Base-by-base conservation (phyloP, 495 filamentous ascomycete genomes). In the Lineolata rhizophorae region DNA sequence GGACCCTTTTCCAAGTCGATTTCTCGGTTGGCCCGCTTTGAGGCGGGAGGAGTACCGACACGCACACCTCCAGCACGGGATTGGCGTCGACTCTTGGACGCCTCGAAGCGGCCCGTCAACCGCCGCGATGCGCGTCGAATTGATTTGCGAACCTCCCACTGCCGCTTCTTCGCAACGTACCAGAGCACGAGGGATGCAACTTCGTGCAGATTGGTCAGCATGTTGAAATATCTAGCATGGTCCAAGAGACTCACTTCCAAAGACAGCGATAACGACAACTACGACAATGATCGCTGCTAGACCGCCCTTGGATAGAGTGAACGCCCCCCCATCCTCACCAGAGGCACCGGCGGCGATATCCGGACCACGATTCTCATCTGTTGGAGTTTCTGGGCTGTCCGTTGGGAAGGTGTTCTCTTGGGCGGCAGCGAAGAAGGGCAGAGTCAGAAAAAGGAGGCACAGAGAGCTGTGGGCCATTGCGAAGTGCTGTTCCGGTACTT, bases 281-380 rank as follows among this genome's bases (percentile, higher is more conserved):
- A 72, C 62, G 1, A 70, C 56, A 32, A 72, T 64, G 36, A 76
- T 70, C 12, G 67, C 70, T 26, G 66, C 57, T 34, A 76, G 49
- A 1, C 56, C 69, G 9, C 68, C 68, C 27, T 54, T 58, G 5
- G 67, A 71, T 20, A 76, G 42, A 17, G 48, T 49, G 39, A 66
- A 52, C 11, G 54, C 56, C 10, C 61, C 58, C n/a, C 52, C 50
- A 29, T 54, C 54, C 14, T 41, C 37, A 13, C 70, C 71, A 18
- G 58, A 50, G 10, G 68, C 69, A 18, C 70, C 71, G 11, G 62
- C 70, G 32, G 48, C 42, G 28, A 29, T 37, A n/a, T n/a, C n/a
- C n/a, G n/a, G n/a, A n/a, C n/a, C n/a, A n/a, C n/a, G n/a, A n/a
- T n/a, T n/a, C n/a, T n/a, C n/a, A n/a, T n/a, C n/a, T n/a, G n/a